Percentiles rank a stretch among this genome's conserved stretches.
Conservation (phyloP, 2,329 filamentous ascomycete genomes). For the Aspergillus fructus region DNA sequence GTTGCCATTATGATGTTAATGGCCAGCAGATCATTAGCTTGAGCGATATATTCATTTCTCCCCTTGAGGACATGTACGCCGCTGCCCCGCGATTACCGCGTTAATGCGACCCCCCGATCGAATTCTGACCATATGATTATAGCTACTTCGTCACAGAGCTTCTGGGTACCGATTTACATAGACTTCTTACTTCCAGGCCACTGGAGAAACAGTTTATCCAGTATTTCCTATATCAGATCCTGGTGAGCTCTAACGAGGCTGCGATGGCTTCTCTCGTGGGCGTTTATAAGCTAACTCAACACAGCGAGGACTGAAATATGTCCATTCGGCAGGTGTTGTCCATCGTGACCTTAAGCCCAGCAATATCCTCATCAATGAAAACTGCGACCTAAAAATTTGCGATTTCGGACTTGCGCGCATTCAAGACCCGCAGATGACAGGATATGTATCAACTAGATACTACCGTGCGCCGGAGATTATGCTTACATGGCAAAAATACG, state of each 20-base stretch:
- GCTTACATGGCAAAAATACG: slow-evolving; percentile 99
- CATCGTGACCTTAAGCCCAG: slow-evolving; percentile 97
- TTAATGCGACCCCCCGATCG: background rate
- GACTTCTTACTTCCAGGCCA: slow-evolving; percentile 88
- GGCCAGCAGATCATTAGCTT: slow-evolving; percentile 80
- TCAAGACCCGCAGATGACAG: slow-evolving; percentile 99
- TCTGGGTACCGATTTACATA: slow-evolving; percentile 92
- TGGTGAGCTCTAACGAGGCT: slow-evolving; percentile 61
- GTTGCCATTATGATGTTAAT: slow-evolving; percentile 16
- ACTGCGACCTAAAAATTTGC: slow-evolving; percentile 99
- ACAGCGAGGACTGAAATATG: slow-evolving; percentile 96
- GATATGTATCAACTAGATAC: slow-evolving; percentile 97
- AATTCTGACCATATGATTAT: slow-evolving; percentile 17
- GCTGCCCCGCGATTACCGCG: slow-evolving; percentile 29
- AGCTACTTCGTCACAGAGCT: slow-evolving; percentile 99
- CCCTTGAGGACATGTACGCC: slow-evolving; percentile 89
- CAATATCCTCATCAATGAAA: slow-evolving; percentile 99
- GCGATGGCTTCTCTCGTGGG: background rate
- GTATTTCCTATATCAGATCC: slow-evolving; percentile 98
- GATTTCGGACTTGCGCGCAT: slow-evolving; percentile 97
- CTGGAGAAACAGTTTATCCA: slow-evolving; percentile 99
- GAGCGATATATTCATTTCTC: slow-evolving; percentile 99
- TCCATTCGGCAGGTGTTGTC: slow-evolving; percentile 96
- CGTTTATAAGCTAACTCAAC: slow-evolving; percentile 19
- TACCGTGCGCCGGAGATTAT: slow-evolving; percentile 99